Conservation (phyloP, 1,284 basidiomycete genomes). For the Grifola frondosa region DNA sequence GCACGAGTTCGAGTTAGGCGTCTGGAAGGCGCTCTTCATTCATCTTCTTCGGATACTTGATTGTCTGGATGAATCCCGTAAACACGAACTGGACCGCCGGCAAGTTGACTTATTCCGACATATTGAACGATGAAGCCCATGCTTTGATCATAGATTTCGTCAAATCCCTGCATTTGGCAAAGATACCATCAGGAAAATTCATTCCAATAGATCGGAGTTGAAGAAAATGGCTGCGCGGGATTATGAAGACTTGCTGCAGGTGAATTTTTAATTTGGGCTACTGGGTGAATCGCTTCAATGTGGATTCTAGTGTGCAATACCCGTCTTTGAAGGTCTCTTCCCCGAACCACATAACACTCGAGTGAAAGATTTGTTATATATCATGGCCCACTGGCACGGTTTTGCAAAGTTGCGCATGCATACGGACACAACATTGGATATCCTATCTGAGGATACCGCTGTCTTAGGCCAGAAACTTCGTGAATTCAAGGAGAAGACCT, state of each 20-base stretch:
- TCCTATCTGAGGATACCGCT: conserved; percentile 17
- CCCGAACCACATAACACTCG: conserved; percentile 17
- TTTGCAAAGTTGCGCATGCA: conserved; percentile 33
- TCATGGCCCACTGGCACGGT: conserved; percentile 27
- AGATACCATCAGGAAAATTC: conserved; percentile 25
- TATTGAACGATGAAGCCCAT: too few relatives aligned
- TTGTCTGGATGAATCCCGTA: neutral
- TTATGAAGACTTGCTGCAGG: conserved; percentile 31
- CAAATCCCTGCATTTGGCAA: conserved; percentile 26
- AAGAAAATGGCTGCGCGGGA: conserved; percentile 29
- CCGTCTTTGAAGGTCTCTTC: conserved; percentile 31
- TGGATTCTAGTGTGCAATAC: conserved; percentile 25
- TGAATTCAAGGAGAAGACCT: conserved; percentile 16
- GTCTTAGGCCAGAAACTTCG: conserved; percentile 16
- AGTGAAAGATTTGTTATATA: conserved; percentile 24
- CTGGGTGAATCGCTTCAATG: too few relatives aligned
- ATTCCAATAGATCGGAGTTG: conserved; percentile 24
- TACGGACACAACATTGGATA: conserved; percentile 22
- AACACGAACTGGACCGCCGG: conserved; percentile 17
- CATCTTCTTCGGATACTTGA: conserved; percentile 37
- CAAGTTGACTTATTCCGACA: too few relatives aligned
- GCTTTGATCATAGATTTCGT: conserved; percentile 18
- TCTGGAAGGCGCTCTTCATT: conserved; percentile 35
- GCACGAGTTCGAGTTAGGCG: conserved; percentile 38
- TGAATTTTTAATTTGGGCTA: conserved; percentile 7